Base-by-base conservation (phyloP, 345 rosid species). In the Firmiana major region DNA sequence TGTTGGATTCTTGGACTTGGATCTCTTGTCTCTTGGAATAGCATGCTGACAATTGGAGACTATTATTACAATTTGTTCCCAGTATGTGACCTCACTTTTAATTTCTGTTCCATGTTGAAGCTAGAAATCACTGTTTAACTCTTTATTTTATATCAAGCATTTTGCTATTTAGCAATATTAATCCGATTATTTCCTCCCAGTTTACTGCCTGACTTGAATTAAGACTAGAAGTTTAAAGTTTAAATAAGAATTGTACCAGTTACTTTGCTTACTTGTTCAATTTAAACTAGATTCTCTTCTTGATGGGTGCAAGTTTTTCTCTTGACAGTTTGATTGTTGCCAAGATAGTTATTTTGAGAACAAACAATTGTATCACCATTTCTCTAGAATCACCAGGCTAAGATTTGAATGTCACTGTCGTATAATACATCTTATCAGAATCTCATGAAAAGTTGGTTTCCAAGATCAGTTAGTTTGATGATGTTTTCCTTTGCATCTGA, bases 1-100 rank as follows among this genome's bases (percentile, higher is more conserved):
- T 93, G 99, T 72, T 91, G 93, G 91, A 36, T 92, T 79, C 93
- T 92, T 45, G 98, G 99, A 59, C 58, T 91, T 3, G 99, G 98
- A 34, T 80, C 97, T 12, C 93, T 96, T 6, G 80, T 91, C 6
- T 68, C 98, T 11, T 96, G 98, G 99, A 92, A 86, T 81, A 92
- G 97, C 78, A 87, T 96, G 92, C 81, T 93, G 16, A 93, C 93
- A 0, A 92, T 92, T 3, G 42, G 42, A 40, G 42, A 40, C 1
- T 40, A 40, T 7, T 7, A 40, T 40, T 40, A 40, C 42, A 40
- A 76, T 11, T 71, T 96, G 78, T 94, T 94, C 58, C 86, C 92
- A 74, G 98, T 90, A 31, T 31, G 34, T 31, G 3, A 31, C 8
- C 34, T 31, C 3, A 31, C 45, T 17, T 31, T 6, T 3, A 31